A percentile compares a stretch with the other conserved stretches of the same genome.
Conservation (phyloP, 805 yeast genomes). For the Lipomyces starkeyi region DNA sequence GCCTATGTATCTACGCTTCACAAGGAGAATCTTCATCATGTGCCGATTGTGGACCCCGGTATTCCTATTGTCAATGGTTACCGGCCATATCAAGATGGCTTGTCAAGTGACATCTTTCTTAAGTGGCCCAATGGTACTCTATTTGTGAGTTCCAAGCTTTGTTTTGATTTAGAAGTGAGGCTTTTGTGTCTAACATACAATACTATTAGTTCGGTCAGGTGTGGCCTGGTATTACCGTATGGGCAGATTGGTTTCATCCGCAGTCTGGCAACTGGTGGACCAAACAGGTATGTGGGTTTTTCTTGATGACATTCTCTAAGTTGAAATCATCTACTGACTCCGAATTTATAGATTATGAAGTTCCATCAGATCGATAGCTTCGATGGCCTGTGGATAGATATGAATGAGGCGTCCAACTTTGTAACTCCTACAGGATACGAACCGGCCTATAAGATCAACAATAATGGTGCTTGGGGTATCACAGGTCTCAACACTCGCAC, state of each 20-base stretch:
- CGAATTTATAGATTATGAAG: slow-evolving; percentile 32
- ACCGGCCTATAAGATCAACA: background rate
- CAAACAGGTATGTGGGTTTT: slow-evolving; percentile 26
- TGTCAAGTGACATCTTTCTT: slow-evolving; percentile 15
- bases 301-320: background rate
- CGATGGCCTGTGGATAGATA: slow-evolving; percentile 71
- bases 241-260: slow-evolving; percentile 44
- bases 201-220: slow-evolving; percentile 44
- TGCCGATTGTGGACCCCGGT: slow-evolving; percentile 25
- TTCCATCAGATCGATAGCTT: slow-evolving; percentile 24
- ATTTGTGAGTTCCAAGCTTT: slow-evolving; percentile 13
- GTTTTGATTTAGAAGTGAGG: background rate
- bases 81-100: slow-evolving; percentile 14
- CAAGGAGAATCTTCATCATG: slow-evolving; percentile 10
- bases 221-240: slow-evolving; percentile 47
- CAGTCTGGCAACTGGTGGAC: slow-evolving; percentile 40
- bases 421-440: slow-evolving; percentile 4
- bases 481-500: background rate
- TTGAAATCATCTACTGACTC: background rate
- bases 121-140: slow-evolving; percentile 11
- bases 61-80: slow-evolving; percentile 11
- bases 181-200: background rate
- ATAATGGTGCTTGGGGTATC: slow-evolving; percentile 6
- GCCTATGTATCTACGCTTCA: background rate
- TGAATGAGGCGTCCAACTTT: slow-evolving; percentile 55